These are phyloP conservation scores for Solanum chacoense DNA, from an alignment of 305 asterid genomes.

Conservation along the genomic window DNA sequence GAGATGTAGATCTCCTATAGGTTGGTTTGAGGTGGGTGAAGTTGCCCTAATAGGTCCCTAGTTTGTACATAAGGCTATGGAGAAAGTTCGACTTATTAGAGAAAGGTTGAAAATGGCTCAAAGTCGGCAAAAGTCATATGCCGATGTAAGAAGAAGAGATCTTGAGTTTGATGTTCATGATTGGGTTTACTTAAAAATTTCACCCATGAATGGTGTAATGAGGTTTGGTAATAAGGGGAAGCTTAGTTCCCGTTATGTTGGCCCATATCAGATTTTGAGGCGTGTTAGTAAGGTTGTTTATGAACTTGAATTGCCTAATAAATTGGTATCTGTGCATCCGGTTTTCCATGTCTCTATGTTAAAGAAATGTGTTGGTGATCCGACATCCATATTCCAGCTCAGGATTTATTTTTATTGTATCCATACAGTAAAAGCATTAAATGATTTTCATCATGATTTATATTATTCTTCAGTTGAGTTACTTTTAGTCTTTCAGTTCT, in stretches of 20 bases:
- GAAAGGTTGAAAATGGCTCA: not conserved
- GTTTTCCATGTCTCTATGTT: not conserved
- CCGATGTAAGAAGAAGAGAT: not conserved
- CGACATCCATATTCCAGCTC: not conserved
- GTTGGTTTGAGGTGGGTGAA: not conserved
- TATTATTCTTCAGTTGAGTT: no score
- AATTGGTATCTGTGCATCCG: not conserved
- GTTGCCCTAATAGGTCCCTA: not conserved
- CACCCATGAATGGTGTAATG: not conserved
- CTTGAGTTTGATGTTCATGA: not conserved
- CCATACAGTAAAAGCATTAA: no score
- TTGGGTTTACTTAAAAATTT: not conserved
- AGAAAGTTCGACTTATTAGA: no score
- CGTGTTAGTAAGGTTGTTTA: not conserved
- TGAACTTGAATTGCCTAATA: not conserved
- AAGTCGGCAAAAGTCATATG: not conserved
- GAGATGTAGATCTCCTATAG: not conserved
- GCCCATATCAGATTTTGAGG: not conserved
- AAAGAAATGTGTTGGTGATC: not conserved
- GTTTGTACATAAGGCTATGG: not conserved
- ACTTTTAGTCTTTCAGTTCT: no score
- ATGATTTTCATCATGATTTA: no score
- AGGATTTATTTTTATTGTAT: no score
- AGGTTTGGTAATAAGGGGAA: not conserved
- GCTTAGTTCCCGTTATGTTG: not conserved